Evolutionary conservation across 2,329 filamentous ascomycete genomes (phyloP).

Genomic region (Ophiocordyceps camponoti-saundersi): DNA sequence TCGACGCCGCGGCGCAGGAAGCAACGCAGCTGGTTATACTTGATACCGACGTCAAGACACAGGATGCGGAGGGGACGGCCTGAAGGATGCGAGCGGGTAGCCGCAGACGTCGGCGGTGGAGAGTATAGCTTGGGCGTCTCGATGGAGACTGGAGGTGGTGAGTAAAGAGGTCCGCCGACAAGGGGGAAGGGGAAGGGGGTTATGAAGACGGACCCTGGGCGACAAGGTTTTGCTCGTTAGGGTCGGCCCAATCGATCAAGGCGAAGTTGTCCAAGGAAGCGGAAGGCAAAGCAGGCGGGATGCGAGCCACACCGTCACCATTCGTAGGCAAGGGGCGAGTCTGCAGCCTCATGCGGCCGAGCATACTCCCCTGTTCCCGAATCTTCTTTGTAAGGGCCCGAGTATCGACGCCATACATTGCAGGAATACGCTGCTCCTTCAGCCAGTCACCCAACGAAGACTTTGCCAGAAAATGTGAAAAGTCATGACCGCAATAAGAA

Average conservation of each 20-base stretch:
- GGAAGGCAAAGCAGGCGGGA: slow-evolving; percentile 14
- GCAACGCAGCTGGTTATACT: slow-evolving; percentile 94
- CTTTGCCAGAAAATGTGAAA: slow-evolving; percentile 79
- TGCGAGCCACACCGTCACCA: slow-evolving; percentile 18
- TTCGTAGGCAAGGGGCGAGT: slow-evolving; percentile 28
- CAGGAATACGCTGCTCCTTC: slow-evolving; percentile 86
- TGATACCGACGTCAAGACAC: slow-evolving; percentile 92
- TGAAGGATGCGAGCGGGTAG: slow-evolving; percentile 71
- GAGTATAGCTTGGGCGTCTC: slow-evolving; percentile 73
- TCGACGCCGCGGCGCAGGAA: slow-evolving; percentile 83
- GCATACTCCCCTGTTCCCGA: slow-evolving; percentile 86
- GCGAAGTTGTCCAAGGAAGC: slow-evolving; percentile 43
- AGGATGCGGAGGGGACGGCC: slow-evolving; percentile 76
- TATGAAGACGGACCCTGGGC: slow-evolving; percentile 59
- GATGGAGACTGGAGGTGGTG: slow-evolving; percentile 55
- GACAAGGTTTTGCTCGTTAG: slow-evolving; percentile 84
- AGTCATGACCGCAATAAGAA: slow-evolving; percentile 87
- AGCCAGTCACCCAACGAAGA: slow-evolving; percentile 90
- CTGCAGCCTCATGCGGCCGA: slow-evolving; percentile 73
- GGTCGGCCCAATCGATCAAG: slow-evolving; percentile 73
- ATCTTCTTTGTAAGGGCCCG: slow-evolving; percentile 88
- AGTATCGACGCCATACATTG: slow-evolving; percentile 91
- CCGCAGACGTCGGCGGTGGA: slow-evolving; percentile 45
- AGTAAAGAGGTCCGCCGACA: not conserved
- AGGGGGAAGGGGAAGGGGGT: not conserved